These are phyloP conservation scores for Paracamarosporium sp. DNA, from an alignment of 2,329 filamentous ascomycete genomes.

Conservation along the genomic window DNA sequence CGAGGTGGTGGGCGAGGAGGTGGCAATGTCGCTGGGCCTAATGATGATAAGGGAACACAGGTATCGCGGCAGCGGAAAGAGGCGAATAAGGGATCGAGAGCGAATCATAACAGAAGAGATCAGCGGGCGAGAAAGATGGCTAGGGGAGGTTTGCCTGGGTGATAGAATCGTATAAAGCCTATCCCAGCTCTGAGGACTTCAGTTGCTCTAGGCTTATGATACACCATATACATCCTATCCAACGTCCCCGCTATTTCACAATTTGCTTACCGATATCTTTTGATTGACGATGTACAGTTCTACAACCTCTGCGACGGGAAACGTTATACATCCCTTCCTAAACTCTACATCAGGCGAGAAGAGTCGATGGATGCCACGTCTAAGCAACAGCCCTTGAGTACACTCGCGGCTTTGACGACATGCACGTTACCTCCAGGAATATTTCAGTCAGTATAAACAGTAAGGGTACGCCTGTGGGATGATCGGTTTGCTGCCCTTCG, in stretches of 20 bases:
- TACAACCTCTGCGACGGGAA: neutral
- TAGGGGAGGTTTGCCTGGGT: conserved; percentile 59
- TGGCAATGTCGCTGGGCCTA: conserved; percentile 67
- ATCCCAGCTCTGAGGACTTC: neutral
- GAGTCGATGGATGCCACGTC: conserved; percentile 10
- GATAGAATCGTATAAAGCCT: conserved; percentile 1
- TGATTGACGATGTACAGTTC: too few species aligned
- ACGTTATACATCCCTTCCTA: conserved; percentile 1
- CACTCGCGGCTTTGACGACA: neutral
- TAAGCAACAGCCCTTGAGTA: conserved; percentile 8
- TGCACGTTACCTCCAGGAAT: neutral
- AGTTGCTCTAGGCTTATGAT: neutral
- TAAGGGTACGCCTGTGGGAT: neutral
- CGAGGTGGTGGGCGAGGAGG: conserved; percentile 46
- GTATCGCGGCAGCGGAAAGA: conserved; percentile 78
- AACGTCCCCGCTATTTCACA: too few species aligned
- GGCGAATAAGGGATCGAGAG: conserved; percentile 78
- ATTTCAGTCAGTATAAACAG: neutral
- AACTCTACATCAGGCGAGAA: conserved; percentile 14
- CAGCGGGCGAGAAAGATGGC: conserved; percentile 68
- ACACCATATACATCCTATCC: too few species aligned
- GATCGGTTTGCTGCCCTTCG: neutral
- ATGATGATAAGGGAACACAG: conserved; percentile 75
- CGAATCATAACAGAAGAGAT: conserved; percentile 87
- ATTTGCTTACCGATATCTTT: too few species aligned